Percentiles rank a stretch among this genome's conserved stretches.
These are phyloP conservation scores for Boletus subparvulus DNA, from an alignment of 768 basidiomycete species.

Conservation along the genomic window DNA sequence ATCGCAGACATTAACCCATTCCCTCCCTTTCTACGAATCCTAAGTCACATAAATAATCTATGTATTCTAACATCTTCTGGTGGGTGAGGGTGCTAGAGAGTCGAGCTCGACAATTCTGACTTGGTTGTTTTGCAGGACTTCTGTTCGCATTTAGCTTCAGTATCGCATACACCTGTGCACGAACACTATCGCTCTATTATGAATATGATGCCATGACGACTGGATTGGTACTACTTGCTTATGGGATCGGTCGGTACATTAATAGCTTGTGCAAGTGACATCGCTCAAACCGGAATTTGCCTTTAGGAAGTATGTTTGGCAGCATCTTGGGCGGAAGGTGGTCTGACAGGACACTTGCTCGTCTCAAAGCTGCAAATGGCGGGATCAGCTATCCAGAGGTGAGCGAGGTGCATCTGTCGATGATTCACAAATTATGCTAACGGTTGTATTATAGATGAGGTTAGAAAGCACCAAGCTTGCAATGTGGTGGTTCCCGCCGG, in stretches of 20 bases:
- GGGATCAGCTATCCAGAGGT: slow-evolving; percentile 67
- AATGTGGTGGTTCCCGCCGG: slow-evolving; percentile 53
- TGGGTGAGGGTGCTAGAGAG: slow-evolving; percentile 22
- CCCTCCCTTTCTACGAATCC: slow-evolving; percentile 56
- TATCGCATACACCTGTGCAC: slow-evolving; percentile 71
- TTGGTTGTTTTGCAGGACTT: slow-evolving; percentile 46
- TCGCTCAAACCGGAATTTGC: not conserved
- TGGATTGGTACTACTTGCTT: slow-evolving; percentile 76
- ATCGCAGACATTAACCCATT: slow-evolving; percentile 73
- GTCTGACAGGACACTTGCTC: slow-evolving; percentile 49
- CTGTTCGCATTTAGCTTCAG: slow-evolving; percentile 71
- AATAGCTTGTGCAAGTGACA: not conserved
- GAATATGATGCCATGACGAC: slow-evolving; percentile 68
- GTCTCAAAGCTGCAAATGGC: slow-evolving; percentile 47
- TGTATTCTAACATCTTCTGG: slow-evolving; percentile 45
- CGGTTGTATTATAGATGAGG: slow-evolving; percentile 54
- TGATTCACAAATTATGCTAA: not conserved
- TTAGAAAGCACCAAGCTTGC: slow-evolving; percentile 62
- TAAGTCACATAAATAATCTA: slow-evolving; percentile 67
- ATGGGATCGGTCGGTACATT: slow-evolving; percentile 56
- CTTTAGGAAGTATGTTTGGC: slow-evolving; percentile 47
- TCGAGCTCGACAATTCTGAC: not conserved
- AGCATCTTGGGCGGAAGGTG: slow-evolving; percentile 62
- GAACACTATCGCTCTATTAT: slow-evolving; percentile 67
- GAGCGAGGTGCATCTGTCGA: slow-evolving; percentile 7